A percentile compares a stretch with the other conserved stretches of the same genome.
These are phyloP conservation scores for Kalmusia sp. DNA, from an alignment of 2,329 filamentous ascomycete species.

Conservation along the genomic window DNA sequence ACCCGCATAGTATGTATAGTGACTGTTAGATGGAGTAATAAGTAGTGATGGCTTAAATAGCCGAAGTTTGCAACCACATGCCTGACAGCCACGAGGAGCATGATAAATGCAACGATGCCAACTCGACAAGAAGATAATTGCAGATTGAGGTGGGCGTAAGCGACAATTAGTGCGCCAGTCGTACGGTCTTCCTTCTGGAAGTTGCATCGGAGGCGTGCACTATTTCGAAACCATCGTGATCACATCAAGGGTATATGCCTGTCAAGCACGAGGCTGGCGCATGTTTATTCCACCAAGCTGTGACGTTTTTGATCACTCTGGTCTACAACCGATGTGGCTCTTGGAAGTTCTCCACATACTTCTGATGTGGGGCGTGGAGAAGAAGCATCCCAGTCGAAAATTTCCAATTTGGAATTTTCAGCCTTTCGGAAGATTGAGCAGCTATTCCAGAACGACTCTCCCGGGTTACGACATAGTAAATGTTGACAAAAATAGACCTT, in stretches of 20 bases:
- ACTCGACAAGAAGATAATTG: neutral
- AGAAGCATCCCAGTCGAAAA: neutral
- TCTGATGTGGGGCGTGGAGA: conserved; percentile 1
- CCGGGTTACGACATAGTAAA: neutral
- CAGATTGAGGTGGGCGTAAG: neutral
- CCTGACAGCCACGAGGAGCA: conserved; percentile 10
- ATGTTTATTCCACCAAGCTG: neutral
- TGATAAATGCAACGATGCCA: neutral
- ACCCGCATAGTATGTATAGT: conserved; percentile 38
- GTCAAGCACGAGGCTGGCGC: neutral
- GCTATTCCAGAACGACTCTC: neutral
- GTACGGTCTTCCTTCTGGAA: neutral
- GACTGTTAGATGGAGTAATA: conserved; percentile 31
- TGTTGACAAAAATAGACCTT: neutral
- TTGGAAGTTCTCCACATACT: neutral
- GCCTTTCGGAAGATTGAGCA: neutral
- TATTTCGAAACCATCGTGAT: neutral
- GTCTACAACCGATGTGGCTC: no score
- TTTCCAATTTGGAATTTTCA: neutral
- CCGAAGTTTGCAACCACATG: conserved; percentile 25
- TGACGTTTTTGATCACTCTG: neutral
- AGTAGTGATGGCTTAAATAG: conserved; percentile 28
- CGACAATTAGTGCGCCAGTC: neutral
- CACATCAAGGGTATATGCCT: neutral
- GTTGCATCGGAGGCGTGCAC: neutral